phyloP scores from a whole-genome alignment of 768 basidiomycete species.

The Tubosaeta sp. region DNA sequence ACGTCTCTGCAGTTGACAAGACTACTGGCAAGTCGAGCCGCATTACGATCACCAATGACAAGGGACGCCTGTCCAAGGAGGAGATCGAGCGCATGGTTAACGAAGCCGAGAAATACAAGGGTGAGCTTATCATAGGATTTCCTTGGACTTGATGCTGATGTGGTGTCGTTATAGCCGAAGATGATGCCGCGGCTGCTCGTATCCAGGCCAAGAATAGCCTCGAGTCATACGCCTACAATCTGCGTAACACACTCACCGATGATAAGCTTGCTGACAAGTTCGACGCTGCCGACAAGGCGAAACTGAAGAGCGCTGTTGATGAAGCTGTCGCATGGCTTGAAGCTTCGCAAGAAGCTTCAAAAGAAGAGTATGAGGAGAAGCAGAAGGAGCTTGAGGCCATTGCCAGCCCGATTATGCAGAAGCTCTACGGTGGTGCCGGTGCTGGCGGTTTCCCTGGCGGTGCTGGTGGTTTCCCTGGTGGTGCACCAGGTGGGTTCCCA shows the following conservation, averaged over 20 bases:
- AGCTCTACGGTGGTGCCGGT: slow-evolving; percentile 61
- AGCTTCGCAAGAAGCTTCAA: slow-evolving; percentile 80
- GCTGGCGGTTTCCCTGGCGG: slow-evolving; percentile 59
- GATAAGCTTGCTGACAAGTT: slow-evolving; percentile 88
- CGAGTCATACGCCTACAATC: slow-evolving; percentile 94
- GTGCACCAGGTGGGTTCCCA: slow-evolving; percentile 48
- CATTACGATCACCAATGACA: slow-evolving; percentile 94
- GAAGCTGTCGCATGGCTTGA: slow-evolving; percentile 88
- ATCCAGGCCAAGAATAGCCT: slow-evolving; percentile 87
- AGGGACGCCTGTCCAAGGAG: slow-evolving; percentile 94
- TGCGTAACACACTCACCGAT: slow-evolving; percentile 83
- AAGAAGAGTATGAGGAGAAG: slow-evolving; percentile 89
- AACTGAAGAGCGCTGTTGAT: slow-evolving; percentile 76
- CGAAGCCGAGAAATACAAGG: slow-evolving; percentile 92
- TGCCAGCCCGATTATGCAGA: slow-evolving; percentile 73
- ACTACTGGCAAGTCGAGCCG: slow-evolving; percentile 95
- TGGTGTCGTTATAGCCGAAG: slow-evolving; percentile 52
- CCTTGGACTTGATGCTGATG: slow-evolving; percentile 8
- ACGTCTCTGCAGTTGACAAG: slow-evolving; percentile 94
- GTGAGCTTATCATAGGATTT: slow-evolving; percentile 32
- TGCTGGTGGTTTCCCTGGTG: slow-evolving; percentile 55
- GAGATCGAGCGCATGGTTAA: slow-evolving; percentile 97
- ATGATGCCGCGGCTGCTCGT: slow-evolving; percentile 79
- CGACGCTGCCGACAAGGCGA: slow-evolving; percentile 78
- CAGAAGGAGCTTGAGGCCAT: slow-evolving; percentile 90